Percentiles rank a stretch among this genome's conserved stretches.
These are phyloP conservation scores for Asterella californica DNA, from an alignment of 225 moss, liverwort and hornwort species.

Conservation along the genomic window DNA sequence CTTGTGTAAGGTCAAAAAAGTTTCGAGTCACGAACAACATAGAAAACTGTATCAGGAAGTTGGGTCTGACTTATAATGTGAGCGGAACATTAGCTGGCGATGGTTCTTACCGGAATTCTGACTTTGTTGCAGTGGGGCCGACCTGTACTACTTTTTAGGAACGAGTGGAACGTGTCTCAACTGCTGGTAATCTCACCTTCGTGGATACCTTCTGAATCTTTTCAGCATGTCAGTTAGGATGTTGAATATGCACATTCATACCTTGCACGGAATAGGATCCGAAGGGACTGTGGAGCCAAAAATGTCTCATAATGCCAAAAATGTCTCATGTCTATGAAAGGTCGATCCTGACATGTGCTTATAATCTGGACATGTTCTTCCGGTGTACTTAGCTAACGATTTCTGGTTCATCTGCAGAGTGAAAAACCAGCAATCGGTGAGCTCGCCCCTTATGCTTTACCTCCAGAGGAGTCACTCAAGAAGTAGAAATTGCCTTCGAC, in stretches of 20 bases:
- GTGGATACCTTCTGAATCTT: neutral
- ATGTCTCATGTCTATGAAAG: neutral
- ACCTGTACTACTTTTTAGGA: constrained; percentile 87
- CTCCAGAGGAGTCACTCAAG: constrained; percentile 50
- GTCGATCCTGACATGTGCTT: neutral
- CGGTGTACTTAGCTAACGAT: neutral
- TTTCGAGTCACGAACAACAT: neutral
- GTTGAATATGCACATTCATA: neutral
- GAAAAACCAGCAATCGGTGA: constrained; percentile 87
- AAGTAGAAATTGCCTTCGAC: constrained; percentile 14
- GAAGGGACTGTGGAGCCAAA: neutral
- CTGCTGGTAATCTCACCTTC: constrained; percentile 50
- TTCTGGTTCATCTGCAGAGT: constrained; percentile 41
- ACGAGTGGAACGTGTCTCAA: constrained; percentile 92
- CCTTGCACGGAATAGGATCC: neutral
- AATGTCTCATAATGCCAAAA: neutral
- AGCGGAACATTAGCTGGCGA: neutral
- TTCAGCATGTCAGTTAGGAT: neutral
- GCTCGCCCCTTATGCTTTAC: constrained; percentile 78
- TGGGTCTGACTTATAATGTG: neutral
- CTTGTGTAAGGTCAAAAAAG: neutral
- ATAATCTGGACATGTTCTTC: neutral
- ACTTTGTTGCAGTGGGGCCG: constrained; percentile 69
- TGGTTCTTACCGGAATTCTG: neutral
- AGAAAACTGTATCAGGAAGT: neutral